Evolutionary conservation across 768 basidiomycete species (phyloP), one percentile per base, ranked within the genome.

Genomic region (Hygrophorus russula): DNA sequence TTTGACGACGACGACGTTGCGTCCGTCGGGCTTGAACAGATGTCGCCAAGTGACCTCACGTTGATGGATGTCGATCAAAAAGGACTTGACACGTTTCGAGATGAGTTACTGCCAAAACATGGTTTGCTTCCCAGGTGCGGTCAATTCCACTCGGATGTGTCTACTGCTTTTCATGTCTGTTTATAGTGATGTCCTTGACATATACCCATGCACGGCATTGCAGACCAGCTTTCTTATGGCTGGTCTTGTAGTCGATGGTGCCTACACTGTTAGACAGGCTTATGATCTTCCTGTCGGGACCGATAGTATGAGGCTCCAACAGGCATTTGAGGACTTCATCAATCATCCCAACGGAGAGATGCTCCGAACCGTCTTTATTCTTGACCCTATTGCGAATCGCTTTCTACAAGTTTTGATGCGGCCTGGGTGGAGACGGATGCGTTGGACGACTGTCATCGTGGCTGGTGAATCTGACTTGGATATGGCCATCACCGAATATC

Each of bases 1-100:
- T 40, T 40, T 27, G 39, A 40, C n/a, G n/a, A n/a, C 27, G 39
- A 40, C 39, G 19, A 40, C 39, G 39, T 40, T 20, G 24, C 39
- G 17, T 40, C 19, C 13, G 39, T 40, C 17, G 15, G 24, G 39
- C 29, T 40, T 7, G 39, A 40, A 29, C 19, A 40, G 39, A 40
- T 40, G 39, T 15, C 24, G 17, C 39, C 39, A 13, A 4, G 27
- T 20, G 7, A 40, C 28, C 39, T 40, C 39, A 40, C 39, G 39
- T 40, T 40, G 39, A 40, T 40, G 39, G 24, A 29, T 3, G 24
- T 40, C 24, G 39, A 40, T 40, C 18, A 28, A 40, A 29, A 13
- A 4, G 19, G 39, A 28, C 39, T 40, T n/a, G n/a, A n/a, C n/a
- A n/a, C n/a, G n/a, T n/a, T 40, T 17, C 17, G 39, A 30, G 15